phyloP scores from a whole-genome alignment of 129 eudicot genomes.

The Escallonia herrerae region DNA sequence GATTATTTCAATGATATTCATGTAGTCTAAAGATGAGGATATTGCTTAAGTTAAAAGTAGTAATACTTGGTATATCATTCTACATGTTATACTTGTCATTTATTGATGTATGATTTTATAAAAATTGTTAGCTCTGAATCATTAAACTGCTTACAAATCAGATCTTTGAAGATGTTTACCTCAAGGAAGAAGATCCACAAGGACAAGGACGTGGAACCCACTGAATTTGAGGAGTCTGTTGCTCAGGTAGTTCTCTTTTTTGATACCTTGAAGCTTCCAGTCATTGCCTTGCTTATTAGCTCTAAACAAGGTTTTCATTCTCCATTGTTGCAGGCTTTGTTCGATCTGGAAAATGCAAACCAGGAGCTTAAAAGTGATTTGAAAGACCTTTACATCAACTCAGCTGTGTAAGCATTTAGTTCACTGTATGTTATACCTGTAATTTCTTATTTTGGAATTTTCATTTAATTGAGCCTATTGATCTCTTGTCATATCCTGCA shows the following conservation, averaged over 20 bases:
- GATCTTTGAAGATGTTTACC: constrained; percentile 56
- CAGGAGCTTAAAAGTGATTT: constrained; percentile 71
- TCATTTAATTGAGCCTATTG: too few species aligned
- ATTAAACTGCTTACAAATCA: neutral
- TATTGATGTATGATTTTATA: too few species aligned
- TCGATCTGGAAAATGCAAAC: constrained; percentile 65
- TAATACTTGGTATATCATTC: too few species aligned
- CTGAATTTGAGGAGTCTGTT: constrained; percentile 74
- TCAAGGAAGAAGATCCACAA: constrained; percentile 73
- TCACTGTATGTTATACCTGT: too few species aligned
- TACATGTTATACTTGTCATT: too few species aligned
- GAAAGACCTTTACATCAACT: constrained; percentile 71
- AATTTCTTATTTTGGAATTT: neutral
- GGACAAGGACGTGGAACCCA: constrained; percentile 71
- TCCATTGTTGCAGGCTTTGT: constrained; percentile 18
- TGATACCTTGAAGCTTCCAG: too few species aligned
- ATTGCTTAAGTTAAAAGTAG: too few species aligned
- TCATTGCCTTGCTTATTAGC: too few species aligned
- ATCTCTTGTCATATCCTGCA: constrained; percentile 6
- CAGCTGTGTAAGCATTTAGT: constrained; percentile 43
- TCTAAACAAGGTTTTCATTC: neutral
- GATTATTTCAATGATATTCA: too few species aligned
- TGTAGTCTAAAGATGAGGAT: too few species aligned
- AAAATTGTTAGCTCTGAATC: neutral
- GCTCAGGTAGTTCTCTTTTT: constrained; percentile 40